A percentile compares a stretch with the other conserved stretches of the same genome.
Evolutionary conservation across 2,329 filamentous ascomycete species (phyloP).

Genomic region (Alternaria burnsii): DNA sequence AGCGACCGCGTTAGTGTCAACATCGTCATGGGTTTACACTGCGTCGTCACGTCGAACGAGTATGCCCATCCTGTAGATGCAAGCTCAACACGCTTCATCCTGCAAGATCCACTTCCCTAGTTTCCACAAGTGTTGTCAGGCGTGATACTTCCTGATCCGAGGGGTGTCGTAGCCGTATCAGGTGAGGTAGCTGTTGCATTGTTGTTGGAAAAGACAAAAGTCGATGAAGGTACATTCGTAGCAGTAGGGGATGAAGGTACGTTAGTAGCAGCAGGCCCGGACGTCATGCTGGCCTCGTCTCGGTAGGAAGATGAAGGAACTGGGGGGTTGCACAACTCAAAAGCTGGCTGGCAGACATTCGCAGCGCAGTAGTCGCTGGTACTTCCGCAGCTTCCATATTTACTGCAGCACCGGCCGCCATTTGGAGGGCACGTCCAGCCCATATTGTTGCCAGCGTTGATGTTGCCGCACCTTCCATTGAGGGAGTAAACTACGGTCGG

Average conservation of each 20-base stretch:
- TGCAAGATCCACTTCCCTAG: too few relatives aligned
- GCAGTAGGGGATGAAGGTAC: not conserved
- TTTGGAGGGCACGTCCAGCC: constrained; percentile 18
- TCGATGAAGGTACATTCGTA: not conserved
- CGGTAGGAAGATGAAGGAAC: not conserved
- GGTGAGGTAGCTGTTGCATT: not conserved
- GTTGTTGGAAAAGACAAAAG: not conserved
- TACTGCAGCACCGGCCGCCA: constrained; percentile 18
- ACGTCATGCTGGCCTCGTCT: not conserved
- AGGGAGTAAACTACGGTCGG: constrained; percentile 13
- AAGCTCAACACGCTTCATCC: too few relatives aligned
- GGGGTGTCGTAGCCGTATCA: not conserved
- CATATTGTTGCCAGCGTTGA: constrained; percentile 16
- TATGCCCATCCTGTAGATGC: too few relatives aligned
- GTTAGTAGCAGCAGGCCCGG: not conserved
- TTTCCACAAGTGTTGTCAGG: not conserved
- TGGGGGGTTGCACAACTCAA: constrained; percentile 1
- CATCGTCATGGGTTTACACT: too few relatives aligned
- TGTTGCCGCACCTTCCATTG: constrained; percentile 18
- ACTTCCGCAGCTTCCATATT: constrained; percentile 15
- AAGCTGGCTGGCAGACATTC: constrained; percentile 10
- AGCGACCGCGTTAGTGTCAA: too few relatives aligned
- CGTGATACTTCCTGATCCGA: not conserved
- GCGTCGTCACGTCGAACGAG: not conserved
- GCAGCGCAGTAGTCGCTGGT: constrained; percentile 11